Evolutionary conservation across 257 asterid species (phyloP).

Genomic region (Solanum gracilifrons): DNA sequence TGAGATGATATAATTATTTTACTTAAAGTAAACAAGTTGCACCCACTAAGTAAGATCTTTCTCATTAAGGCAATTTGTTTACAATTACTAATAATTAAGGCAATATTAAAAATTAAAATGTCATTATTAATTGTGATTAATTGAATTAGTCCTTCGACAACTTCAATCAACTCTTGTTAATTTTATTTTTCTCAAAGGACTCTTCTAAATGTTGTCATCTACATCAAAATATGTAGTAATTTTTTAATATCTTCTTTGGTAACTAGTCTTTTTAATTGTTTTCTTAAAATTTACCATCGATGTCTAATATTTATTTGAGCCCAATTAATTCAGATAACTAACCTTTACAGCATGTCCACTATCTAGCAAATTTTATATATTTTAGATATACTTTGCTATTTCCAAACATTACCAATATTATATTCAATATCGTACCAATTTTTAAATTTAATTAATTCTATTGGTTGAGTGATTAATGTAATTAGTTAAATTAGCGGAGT

Average conservation of each 20-base stretch:
- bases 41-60: not conserved
- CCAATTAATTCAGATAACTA: not conserved
- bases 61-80: not conserved
- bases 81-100: not conserved
- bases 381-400: not conserved
- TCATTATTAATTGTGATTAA: not conserved
- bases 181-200: not conserved
- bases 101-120: not conserved
- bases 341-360: not conserved
- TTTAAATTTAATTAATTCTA: not conserved
- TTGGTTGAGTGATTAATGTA: not conserved
- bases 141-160: not conserved
- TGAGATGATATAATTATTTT: not conserved
- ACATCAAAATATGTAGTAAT: not conserved
- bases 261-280: not conserved
- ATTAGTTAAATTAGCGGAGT: not conserved
- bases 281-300: not conserved
- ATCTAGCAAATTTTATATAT: not conserved
- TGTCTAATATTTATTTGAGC: no score
- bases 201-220: not conserved
- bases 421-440: not conserved
- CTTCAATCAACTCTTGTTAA: not conserved
- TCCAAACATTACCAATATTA: not conserved
- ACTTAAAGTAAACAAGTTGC: not conserved
- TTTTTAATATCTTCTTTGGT: rapidly evolving